Base-by-base conservation (phyloP, 176 grass and related monocot species). In the Aegilops umbellulata region DNA sequence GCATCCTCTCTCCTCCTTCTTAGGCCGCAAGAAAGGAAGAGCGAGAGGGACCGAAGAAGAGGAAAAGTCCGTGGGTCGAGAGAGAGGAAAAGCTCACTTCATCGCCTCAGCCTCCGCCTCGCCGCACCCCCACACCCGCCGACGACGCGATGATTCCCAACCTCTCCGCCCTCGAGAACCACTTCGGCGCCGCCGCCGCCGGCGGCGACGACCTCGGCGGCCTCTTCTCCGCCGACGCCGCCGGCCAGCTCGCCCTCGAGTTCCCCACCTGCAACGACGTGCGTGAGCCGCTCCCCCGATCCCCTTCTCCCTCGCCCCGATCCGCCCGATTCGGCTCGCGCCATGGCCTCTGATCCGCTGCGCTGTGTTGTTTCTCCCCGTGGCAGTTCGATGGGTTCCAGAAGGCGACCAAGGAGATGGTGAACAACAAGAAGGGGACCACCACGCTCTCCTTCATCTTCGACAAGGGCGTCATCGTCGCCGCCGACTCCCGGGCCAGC, bases 371-470 rank as follows among this genome's bases (percentile, higher is more conserved):
- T n/a, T 58, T 12, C 1, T 20, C 67, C 4, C 24, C 67, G 35
- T 65, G 7, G 78, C 79, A 97, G 92, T 95, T 97, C 25, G 93
- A 98, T 74, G 88, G 85, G 29, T 95, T 98, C 74, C 91, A 95
- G 85, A 86, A 88, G 74, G 65, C 78, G 36, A 86, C 85, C 30
- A 93, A 93, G 84, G 62, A 82, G 36, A 80, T 90, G 81, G 11
- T 95, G 65, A 95, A 98, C 70, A 82, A 86, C 7, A 92, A 92
- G 22, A 95, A 88, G 71, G 95, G 95, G 1, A 98, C 95, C 17
- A 98, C 95, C 38, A 98, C 95, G 36, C 95, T 98, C 57, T 90
- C 95, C 2, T 98, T 95, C 83, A 92, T 98, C 79, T 98, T 95
- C 86, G 92, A 98, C 79, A 91, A 92, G 80, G 95, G 95, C 32